Conservation (phyloP, 257 asterid genomes). For the Penstemon newberryi region DNA sequence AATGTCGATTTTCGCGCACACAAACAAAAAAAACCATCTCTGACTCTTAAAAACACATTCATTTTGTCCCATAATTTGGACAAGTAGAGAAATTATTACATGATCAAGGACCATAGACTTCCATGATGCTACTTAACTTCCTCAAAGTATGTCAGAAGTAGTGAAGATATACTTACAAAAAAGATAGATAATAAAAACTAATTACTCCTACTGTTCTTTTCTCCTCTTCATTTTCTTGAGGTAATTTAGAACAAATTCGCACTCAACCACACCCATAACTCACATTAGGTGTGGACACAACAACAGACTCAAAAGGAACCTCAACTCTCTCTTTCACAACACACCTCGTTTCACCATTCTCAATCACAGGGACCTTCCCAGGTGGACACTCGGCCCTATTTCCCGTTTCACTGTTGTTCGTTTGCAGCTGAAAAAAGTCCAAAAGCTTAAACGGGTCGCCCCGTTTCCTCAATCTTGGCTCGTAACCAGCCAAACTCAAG, state of each 20-base stretch:
- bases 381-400: constrained; percentile 51
- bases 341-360: constrained; percentile 77
- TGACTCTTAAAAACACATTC: no score
- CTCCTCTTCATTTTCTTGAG: neutral
- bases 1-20: no score
- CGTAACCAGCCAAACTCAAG: constrained; percentile 76
- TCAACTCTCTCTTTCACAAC: constrained; percentile 91
- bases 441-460: constrained; percentile 45
- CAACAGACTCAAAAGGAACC: constrained; percentile 71
- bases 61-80: no score
- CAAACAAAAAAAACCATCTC: no score
- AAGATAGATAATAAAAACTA: no score
- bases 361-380: constrained; percentile 65
- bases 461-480: constrained; percentile 64
- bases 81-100: no score
- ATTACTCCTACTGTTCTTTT: constrained; percentile 6
- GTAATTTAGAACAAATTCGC: neutral
- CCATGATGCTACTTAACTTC: no score
- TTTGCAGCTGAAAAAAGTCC: constrained; percentile 42
- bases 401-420: constrained; percentile 31
- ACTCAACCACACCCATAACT: constrained; percentile 85
- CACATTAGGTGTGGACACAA: constrained; percentile 67
- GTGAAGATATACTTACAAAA: no score
- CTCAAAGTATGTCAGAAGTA: no score
- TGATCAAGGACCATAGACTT: no score